These are phyloP conservation scores for Epichloe brachyelytri DNA, from an alignment of 2,329 filamentous ascomycete genomes.

Conservation along the genomic window DNA sequence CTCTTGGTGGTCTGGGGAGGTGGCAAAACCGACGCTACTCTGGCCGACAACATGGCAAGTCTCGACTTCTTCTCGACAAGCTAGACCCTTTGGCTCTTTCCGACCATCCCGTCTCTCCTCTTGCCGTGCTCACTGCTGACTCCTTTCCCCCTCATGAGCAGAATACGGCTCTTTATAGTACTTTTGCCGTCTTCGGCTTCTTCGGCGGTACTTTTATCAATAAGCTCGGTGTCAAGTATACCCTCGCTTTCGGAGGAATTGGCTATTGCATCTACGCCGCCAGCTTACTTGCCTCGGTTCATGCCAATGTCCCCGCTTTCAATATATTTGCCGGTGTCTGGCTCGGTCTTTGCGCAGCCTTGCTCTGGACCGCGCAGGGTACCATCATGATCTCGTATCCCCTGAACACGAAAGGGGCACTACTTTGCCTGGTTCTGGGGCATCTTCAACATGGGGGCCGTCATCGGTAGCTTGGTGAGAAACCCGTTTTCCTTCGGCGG, in stretches of 20 bases:
- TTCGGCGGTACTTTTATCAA: slow-evolving; percentile 67
- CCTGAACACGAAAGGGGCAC: slow-evolving; percentile 67
- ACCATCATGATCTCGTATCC: slow-evolving; percentile 88
- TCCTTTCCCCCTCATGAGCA: neutral
- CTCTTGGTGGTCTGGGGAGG: slow-evolving; percentile 47
- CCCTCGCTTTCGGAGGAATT: slow-evolving; percentile 57
- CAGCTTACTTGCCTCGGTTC: slow-evolving; percentile 55
- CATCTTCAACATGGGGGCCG: slow-evolving; percentile 85
- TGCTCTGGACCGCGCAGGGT: slow-evolving; percentile 73
- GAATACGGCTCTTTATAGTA: slow-evolving; percentile 57
- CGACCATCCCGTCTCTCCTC: neutral
- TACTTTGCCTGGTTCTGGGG: slow-evolving; percentile 92
- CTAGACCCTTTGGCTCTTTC: no score
- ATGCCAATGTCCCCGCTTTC: slow-evolving; percentile 32
- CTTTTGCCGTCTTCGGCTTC: slow-evolving; percentile 54
- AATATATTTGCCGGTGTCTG: slow-evolving; percentile 60
- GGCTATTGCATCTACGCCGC: slow-evolving; percentile 65
- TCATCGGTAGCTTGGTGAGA: slow-evolving; percentile 57
- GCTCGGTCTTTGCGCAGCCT: slow-evolving; percentile 64
- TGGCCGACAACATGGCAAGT: slow-evolving; percentile 24
- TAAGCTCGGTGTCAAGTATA: slow-evolving; percentile 53
- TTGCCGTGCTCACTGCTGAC: neutral
- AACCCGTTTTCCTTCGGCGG: no score
- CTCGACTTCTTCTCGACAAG: no score
- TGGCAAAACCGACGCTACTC: slow-evolving; percentile 33